A percentile compares a stretch with the other conserved stretches of the same genome.
phyloP scores from a whole-genome alignment of 2,329 filamentous ascomycete species.

The Penicillium sp. region DNA sequence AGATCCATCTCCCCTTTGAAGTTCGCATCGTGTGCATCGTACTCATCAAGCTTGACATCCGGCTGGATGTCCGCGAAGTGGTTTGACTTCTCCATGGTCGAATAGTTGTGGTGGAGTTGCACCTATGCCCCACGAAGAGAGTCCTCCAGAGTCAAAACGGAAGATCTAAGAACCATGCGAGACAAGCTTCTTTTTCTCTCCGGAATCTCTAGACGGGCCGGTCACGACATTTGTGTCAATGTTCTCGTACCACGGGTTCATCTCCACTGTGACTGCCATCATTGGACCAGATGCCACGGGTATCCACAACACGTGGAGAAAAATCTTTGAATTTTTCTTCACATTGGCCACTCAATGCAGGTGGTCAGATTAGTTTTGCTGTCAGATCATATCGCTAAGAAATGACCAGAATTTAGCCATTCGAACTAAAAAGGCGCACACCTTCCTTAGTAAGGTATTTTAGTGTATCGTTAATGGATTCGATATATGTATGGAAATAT shows the following conservation, averaged over 20 bases:
- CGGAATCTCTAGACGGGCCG: slow-evolving; percentile 7
- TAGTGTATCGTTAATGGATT: too few species aligned
- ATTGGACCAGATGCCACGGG: slow-evolving; percentile 12
- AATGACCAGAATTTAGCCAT: too few species aligned
- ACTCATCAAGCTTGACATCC: slow-evolving; percentile 4
- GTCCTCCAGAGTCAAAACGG: neutral
- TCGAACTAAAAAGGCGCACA: too few species aligned
- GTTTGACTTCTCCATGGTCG: slow-evolving; percentile 15
- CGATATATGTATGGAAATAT: too few species aligned
- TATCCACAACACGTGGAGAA: slow-evolving; percentile 14
- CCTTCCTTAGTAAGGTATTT: too few species aligned
- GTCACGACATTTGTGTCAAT: slow-evolving; percentile 16
- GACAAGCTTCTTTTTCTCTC: slow-evolving; percentile 4
- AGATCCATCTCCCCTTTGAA: slow-evolving; percentile 27
- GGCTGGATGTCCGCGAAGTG: slow-evolving; percentile 14
- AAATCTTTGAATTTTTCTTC: slow-evolving; percentile 11
- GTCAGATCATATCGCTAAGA: slow-evolving; percentile 6
- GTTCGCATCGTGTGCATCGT: slow-evolving; percentile 9
- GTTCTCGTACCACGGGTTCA: slow-evolving; percentile 2
- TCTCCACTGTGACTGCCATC: slow-evolving; percentile 11
- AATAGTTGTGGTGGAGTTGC: neutral
- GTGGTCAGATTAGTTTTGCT: neutral
- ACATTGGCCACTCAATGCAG: slow-evolving; percentile 1
- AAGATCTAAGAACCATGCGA: slow-evolving; percentile 1
- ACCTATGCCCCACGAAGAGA: neutral